Conservation (phyloP, 768 basidiomycete genomes). For the Podaxis sp. region DNA sequence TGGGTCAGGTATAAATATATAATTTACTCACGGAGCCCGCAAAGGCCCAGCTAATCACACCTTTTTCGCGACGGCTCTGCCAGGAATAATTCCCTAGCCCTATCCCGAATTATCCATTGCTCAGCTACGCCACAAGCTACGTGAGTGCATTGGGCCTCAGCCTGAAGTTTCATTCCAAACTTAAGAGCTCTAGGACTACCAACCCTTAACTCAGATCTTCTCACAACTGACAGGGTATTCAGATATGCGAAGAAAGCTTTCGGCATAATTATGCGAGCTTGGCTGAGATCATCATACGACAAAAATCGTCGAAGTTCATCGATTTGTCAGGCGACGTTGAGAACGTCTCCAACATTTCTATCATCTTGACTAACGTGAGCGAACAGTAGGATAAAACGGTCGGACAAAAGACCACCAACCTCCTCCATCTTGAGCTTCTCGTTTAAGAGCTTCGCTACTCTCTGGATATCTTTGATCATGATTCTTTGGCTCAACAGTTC, state of each 20-base stretch:
- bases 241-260: neutral
- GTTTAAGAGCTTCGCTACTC: constrained; percentile 60
- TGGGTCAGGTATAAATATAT: no score
- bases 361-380: constrained; percentile 44
- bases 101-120: no score
- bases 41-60: no score
- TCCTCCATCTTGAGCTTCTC: constrained; percentile 77
- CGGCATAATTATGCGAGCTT: constrained; percentile 46
- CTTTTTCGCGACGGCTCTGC: no score
- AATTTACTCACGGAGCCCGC: no score
- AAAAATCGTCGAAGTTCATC: constrained; percentile 68
- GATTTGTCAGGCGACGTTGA: constrained; percentile 70
- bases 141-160: no score
- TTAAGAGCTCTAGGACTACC: no score
- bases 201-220: no score
- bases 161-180: no score
- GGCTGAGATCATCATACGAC: constrained; percentile 69
- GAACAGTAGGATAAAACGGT: neutral
- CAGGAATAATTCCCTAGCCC: no score
- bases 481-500: constrained; percentile 55
- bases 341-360: constrained; percentile 80
- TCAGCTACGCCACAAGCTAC: no score
- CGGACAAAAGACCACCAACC: constrained; percentile 36
- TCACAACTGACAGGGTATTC: no score
- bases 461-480: constrained; percentile 64